Percentiles rank a stretch among this genome's conserved stretches.
These are phyloP conservation scores for Agapanthus africanus DNA, from an alignment of 106 monocot species.

Conservation along the genomic window DNA sequence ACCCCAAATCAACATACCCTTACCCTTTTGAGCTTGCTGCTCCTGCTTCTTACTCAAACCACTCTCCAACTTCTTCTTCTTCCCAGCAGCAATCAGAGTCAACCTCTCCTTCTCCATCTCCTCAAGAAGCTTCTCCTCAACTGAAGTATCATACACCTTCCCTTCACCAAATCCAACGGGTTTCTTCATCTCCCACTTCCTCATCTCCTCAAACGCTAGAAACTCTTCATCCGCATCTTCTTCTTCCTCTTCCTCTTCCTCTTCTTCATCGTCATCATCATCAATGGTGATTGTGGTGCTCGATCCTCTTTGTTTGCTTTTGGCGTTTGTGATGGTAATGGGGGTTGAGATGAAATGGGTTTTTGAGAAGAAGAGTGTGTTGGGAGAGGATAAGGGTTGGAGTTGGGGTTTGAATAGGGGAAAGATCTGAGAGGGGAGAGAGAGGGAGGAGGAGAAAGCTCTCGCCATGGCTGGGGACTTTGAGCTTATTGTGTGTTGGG, in stretches of 20 bases:
- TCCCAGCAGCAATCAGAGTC: conserved; percentile 20
- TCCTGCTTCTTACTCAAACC: conserved; percentile 10
- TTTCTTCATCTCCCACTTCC: conserved; percentile 46
- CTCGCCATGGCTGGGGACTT: conserved; percentile 8
- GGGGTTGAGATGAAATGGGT: neutral
- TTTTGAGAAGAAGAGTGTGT: neutral
- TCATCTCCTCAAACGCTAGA: conserved; percentile 42
- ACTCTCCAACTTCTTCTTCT: conserved; percentile 13
- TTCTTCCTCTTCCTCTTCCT: conserved; percentile 14
- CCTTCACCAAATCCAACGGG: conserved; percentile 73
- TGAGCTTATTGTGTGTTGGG: no score
- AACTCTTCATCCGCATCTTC: conserved; percentile 20
- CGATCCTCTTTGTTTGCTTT: neutral
- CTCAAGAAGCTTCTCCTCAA: conserved; percentile 58
- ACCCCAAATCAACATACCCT: neutral
- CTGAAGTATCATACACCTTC: conserved; percentile 42
- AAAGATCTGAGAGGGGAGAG: neutral
- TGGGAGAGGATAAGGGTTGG: neutral
- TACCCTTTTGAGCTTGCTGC: conserved; percentile 13
- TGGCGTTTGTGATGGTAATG: neutral
- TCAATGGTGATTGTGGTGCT: neutral
- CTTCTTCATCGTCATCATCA: conserved; percentile 6
- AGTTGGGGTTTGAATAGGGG: neutral
- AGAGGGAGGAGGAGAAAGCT: neutral
- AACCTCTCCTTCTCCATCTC: conserved; percentile 50